phyloP scores from a whole-genome alignment of 495 filamentous ascomycete genomes.

The Penicillium bialowiezense region DNA sequence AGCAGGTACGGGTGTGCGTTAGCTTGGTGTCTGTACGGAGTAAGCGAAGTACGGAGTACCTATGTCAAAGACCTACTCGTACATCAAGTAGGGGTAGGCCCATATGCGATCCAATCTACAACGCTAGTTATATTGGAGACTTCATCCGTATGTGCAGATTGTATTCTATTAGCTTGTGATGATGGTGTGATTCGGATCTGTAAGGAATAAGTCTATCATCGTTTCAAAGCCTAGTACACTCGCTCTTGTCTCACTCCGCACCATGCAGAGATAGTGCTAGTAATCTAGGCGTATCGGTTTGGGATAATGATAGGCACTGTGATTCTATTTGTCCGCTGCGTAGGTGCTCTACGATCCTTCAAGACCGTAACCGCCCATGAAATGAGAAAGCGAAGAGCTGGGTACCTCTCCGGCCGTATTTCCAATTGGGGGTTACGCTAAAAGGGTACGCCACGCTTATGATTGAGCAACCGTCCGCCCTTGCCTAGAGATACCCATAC shows the following conservation, averaged over 20 bases:
- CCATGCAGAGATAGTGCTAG: not conserved
- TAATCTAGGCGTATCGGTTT: not conserved
- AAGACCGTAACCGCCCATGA: not conserved
- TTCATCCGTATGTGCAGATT: not conserved
- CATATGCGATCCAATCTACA: not conserved
- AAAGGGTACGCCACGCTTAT: slow-evolving; percentile 17
- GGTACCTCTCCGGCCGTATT: slow-evolving; percentile 15
- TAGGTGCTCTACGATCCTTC: too few relatives aligned
- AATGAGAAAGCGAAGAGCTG: too few relatives aligned
- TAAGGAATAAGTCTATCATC: not conserved
- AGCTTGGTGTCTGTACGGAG: not conserved
- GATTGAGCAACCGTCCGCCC: slow-evolving; percentile 23
- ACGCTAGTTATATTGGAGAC: not conserved
- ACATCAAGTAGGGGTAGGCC: too few relatives aligned
- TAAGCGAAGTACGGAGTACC: not conserved
- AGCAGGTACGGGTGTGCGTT: not conserved
- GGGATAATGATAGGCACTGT: not conserved
- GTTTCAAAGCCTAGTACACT: not conserved
- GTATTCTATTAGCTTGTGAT: slow-evolving; percentile 4
- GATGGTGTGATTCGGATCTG: slow-evolving; percentile 7
- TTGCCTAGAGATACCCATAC: slow-evolving; percentile 12
- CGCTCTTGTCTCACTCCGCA: not conserved
- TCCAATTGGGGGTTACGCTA: slow-evolving; percentile 19
- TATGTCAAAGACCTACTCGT: too few relatives aligned
- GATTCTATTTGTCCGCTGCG: not conserved